Evolutionary conservation across 331 rosid species (phyloP).

Genomic region (Spiraea crenata): DNA sequence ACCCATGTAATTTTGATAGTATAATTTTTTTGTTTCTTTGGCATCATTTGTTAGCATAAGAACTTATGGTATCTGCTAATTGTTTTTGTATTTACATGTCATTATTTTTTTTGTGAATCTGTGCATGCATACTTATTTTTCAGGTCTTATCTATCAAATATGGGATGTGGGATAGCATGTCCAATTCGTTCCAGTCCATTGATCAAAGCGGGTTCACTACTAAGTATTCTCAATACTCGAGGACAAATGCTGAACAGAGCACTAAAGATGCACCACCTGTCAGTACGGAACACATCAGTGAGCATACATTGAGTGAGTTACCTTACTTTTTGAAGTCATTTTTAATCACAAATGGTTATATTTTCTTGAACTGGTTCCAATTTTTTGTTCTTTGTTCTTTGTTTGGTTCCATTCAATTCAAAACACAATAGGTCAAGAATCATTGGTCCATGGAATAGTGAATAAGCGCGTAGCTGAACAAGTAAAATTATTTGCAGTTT

Average conservation of each 20-base stretch:
- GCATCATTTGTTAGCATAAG: neutral
- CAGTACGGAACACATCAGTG: constrained; percentile 19
- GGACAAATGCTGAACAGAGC: constrained; percentile 62
- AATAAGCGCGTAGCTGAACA: neutral
- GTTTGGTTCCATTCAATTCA: neutral
- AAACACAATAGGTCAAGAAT: neutral
- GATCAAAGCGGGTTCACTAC: constrained; percentile 31
- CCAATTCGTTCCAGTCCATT: constrained; percentile 61
- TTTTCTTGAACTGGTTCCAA: neutral
- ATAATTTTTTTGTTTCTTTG: too few relatives aligned
- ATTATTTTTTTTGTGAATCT: neutral
- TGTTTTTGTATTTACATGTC: neutral
- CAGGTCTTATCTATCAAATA: constrained; percentile 71
- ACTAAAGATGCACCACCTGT: constrained; percentile 22
- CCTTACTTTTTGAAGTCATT: constrained; percentile 7
- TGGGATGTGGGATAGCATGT: constrained; percentile 85
- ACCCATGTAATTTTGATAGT: too few relatives aligned
- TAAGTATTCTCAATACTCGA: constrained; percentile 43
- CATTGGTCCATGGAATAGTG: neutral
- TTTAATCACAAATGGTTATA: neutral
- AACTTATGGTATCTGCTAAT: neutral
- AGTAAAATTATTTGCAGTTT: neutral
- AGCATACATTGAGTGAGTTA: constrained; percentile 52
- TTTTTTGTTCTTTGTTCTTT: neutral
- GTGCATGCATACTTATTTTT: constrained; percentile 1